Percentiles rank a stretch among this genome's conserved stretches.
Evolutionary conservation across 495 filamentous ascomycete genomes (phyloP).

Genomic region (Rhypophila decipiens): DNA sequence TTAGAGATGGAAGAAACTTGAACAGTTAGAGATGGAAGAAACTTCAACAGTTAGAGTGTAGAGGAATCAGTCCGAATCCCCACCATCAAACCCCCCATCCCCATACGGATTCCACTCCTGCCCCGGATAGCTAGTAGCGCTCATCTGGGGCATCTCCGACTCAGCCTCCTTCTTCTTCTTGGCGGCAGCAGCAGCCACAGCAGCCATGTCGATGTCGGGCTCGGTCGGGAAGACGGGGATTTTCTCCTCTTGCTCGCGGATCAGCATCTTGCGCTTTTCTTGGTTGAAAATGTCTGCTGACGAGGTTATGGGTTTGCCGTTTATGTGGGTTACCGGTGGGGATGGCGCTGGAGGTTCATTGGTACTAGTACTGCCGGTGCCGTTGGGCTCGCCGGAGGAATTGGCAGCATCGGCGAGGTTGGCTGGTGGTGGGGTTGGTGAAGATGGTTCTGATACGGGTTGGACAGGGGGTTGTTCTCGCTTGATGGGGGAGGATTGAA

Average conservation of each 20-base stretch:
- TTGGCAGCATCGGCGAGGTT: background rate
- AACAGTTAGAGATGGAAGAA: too few species aligned
- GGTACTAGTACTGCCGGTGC: background rate
- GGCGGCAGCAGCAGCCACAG: conserved; percentile 15
- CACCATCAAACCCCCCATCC: conserved; percentile 20
- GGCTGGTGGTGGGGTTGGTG: background rate
- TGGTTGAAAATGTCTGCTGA: conserved; percentile 28
- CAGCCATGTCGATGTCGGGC: conserved; percentile 17
- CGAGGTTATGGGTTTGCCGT: conserved; percentile 14
- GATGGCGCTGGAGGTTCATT: too few species aligned
- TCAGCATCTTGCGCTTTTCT: conserved; percentile 22
- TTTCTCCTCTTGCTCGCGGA: conserved; percentile 43
- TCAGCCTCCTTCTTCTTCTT: conserved; percentile 41
- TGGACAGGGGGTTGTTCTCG: background rate
- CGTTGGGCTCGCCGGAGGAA: background rate
- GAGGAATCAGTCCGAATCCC: background rate
- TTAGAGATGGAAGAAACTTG: too few species aligned
- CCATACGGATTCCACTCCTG: conserved; percentile 73
- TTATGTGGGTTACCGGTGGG: too few species aligned
- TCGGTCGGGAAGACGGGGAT: conserved; percentile 34
- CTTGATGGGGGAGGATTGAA: too few species aligned
- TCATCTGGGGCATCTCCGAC: conserved; percentile 61
- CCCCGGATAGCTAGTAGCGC: conserved; percentile 70
- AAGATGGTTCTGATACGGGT: background rate
- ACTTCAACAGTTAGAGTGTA: background rate